Conservation (phyloP, 208 protist genomes). For the Acanthamoeba culbertsoni region DNA sequence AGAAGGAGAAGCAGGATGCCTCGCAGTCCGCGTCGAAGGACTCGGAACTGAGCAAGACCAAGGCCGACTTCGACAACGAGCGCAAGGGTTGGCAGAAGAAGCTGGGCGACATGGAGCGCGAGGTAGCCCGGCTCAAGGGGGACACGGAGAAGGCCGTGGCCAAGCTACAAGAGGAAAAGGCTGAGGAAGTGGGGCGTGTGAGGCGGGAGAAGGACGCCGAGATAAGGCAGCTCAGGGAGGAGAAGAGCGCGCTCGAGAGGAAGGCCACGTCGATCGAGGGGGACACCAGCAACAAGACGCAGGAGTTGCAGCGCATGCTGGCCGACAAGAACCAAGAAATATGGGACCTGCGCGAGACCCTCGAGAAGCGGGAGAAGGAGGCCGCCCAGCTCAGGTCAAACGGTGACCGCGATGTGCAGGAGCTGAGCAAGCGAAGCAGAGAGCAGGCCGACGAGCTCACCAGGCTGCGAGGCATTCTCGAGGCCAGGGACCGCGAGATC, state of each 20-base stretch:
- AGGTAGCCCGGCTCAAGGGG: neutral
- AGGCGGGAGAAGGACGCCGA: neutral
- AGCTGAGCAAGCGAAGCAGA: neutral
- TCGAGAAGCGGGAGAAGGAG: neutral
- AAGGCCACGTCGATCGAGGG: too few relatives aligned
- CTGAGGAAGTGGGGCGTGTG: neutral
- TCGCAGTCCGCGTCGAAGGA: too few relatives aligned
- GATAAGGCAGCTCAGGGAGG: neutral
- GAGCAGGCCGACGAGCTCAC: neutral
- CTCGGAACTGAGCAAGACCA: neutral
- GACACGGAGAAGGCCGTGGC: too few relatives aligned
- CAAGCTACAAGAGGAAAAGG: neutral
- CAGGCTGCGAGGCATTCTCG: neutral
- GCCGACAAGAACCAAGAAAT: neutral
- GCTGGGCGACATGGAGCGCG: neutral
- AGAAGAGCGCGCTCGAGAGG: neutral
- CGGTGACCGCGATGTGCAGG: neutral
- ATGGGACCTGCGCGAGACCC: neutral
- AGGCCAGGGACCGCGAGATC: conserved; percentile 9
- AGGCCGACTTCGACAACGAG: neutral
- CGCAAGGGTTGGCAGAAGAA: neutral
- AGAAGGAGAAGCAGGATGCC: neutral
- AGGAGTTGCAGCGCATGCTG: neutral
- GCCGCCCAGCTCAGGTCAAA: neutral
- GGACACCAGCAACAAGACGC: neutral